A percentile compares a stretch with the other conserved stretches of the same genome.
Evolutionary conservation across 2,329 filamentous ascomycete species (phyloP).

Genomic region (Ascochyta pisi): DNA sequence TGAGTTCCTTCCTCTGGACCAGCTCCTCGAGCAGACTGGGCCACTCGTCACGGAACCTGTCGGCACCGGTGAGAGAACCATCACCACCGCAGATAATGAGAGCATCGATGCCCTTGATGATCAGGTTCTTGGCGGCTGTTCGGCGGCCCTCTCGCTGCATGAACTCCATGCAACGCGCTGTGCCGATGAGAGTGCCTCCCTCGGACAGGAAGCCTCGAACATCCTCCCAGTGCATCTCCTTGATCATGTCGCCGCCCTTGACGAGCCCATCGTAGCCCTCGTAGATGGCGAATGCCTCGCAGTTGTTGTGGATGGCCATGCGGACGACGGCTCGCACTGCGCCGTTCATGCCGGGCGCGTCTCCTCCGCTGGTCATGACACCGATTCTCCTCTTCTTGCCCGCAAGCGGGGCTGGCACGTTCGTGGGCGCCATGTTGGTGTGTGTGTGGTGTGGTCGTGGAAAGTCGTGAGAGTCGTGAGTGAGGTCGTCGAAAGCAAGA

Average conservation of each 20-base stretch:
- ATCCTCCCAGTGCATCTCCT: slow-evolving; percentile 87
- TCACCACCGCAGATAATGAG: slow-evolving; percentile 97
- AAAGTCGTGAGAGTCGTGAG: slow-evolving; percentile 10
- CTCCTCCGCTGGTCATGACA: slow-evolving; percentile 92
- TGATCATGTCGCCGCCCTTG: slow-evolving; percentile 85
- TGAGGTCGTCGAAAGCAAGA: slow-evolving; percentile 7
- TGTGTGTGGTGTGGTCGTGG: slow-evolving; percentile 7
- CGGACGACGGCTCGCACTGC: slow-evolving; percentile 89
- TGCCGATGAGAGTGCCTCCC: slow-evolving; percentile 94
- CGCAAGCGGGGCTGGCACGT: slow-evolving; percentile 46
- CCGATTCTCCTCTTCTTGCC: slow-evolving; percentile 72
- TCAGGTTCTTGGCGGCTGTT: slow-evolving; percentile 90
- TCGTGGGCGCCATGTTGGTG: slow-evolving; percentile 39
- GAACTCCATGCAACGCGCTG: slow-evolving; percentile 90
- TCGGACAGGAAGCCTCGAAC: slow-evolving; percentile 94
- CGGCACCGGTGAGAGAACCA: slow-evolving; percentile 86
- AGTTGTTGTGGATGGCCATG: slow-evolving; percentile 80
- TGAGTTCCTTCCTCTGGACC: slow-evolving; percentile 75
- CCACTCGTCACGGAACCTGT: slow-evolving; percentile 93
- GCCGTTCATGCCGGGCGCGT: slow-evolving; percentile 94
- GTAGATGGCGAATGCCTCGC: slow-evolving; percentile 64
- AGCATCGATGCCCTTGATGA: slow-evolving; percentile 90
- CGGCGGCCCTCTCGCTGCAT: slow-evolving; percentile 86
- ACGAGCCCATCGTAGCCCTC: slow-evolving; percentile 98
- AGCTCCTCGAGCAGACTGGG: slow-evolving; percentile 85